phyloP scores from a whole-genome alignment of 2,329 filamentous ascomycete species.

The Polytolypa hystricis region DNA sequence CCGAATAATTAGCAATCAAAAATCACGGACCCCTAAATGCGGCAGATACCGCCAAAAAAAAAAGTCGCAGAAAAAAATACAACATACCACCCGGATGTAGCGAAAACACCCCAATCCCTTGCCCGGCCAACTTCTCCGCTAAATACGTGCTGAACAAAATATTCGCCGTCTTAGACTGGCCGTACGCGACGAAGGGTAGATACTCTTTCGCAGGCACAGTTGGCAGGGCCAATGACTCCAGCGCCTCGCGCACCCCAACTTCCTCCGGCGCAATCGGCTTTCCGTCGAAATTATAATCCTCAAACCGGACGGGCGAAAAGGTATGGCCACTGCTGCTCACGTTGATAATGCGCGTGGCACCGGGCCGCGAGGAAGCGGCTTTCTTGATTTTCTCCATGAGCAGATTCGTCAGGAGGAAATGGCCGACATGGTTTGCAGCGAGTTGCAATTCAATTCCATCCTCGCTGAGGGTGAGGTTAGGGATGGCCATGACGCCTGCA shows the following conservation, averaged over 20 bases:
- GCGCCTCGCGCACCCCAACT: neutral
- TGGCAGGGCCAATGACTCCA: neutral
- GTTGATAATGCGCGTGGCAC: slow-evolving; percentile 16
- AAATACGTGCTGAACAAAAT: slow-evolving; percentile 28
- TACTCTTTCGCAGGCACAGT: neutral
- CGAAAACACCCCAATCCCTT: slow-evolving; percentile 23
- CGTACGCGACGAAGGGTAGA: slow-evolving; percentile 23
- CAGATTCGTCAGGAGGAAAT: slow-evolving; percentile 24
- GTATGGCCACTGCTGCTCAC: slow-evolving; percentile 16
- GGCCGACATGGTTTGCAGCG: slow-evolving; percentile 26
- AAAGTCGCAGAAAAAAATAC: neutral
- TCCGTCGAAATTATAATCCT: slow-evolving; percentile 19
- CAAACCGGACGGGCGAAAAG: slow-evolving; percentile 19
- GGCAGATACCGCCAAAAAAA: neutral
- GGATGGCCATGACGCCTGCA: slow-evolving; percentile 22
- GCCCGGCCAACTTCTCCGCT: slow-evolving; percentile 18
- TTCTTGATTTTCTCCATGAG: slow-evolving; percentile 17
- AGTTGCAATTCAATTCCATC: slow-evolving; percentile 24
- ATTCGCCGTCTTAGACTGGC: slow-evolving; percentile 32
- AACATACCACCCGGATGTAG: slow-evolving; percentile 25
- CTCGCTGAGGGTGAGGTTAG: slow-evolving; percentile 15
- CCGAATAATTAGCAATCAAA: neutral
- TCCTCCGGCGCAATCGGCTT: neutral
- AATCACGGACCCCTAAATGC: neutral
- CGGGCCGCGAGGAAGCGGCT: slow-evolving; percentile 6